phyloP scores from a whole-genome alignment of 179 eudicot genomes.

The Amaranthus tricolor region DNA sequence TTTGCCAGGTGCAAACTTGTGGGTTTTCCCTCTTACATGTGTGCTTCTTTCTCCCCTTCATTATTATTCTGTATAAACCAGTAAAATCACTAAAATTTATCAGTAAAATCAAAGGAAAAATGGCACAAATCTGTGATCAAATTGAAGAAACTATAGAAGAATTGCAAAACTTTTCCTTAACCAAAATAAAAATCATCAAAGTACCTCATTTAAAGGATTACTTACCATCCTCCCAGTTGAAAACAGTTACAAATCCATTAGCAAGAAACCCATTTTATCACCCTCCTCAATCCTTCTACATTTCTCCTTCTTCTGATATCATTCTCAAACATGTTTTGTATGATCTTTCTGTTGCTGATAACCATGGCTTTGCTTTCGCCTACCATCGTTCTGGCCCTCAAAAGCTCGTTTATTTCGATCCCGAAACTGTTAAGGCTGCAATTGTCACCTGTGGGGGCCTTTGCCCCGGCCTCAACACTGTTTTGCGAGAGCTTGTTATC shows the following conservation, averaged over 20 bases:
- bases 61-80: no score
- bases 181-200: conserved; percentile 9
- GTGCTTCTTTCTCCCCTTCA: no score
- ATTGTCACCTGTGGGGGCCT: conserved; percentile 84
- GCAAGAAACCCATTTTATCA: conserved; percentile 46
- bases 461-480: conserved; percentile 77
- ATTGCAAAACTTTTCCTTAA: not conserved
- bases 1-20: no score
- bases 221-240: not conserved
- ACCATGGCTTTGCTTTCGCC: conserved; percentile 16
- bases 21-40: no score
- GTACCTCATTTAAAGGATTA: conserved; percentile 15
- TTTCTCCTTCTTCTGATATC: conserved; percentile 41
- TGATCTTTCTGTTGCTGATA: conserved; percentile 35
- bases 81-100: not conserved
- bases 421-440: conserved; percentile 50
- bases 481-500: conserved; percentile 77
- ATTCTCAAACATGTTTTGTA: conserved; percentile 47
- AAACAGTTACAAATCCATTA: conserved; percentile 41
- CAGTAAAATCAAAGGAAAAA: not conserved
- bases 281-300: conserved; percentile 57
- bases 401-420: conserved; percentile 37
- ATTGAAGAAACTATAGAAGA: not conserved
- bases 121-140: not conserved
- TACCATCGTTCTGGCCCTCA: conserved; percentile 74